These are phyloP conservation scores for Coprinopsis marcescibilis DNA, from an alignment of 768 basidiomycete genomes.

Conservation along the genomic window DNA sequence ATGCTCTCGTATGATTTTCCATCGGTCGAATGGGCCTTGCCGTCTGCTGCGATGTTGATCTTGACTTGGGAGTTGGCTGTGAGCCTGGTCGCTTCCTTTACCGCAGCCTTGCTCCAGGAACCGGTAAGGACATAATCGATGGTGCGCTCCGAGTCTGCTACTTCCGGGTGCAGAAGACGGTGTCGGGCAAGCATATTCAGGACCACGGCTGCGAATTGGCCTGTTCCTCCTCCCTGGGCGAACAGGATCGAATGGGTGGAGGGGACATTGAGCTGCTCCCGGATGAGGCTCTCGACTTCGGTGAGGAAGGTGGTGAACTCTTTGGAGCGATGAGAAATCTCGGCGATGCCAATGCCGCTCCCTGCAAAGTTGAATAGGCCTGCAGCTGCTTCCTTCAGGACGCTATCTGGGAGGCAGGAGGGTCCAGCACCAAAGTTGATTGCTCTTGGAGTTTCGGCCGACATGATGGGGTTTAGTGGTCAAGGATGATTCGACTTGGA, in stretches of 20 bases:
- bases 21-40: conserved; percentile 53
- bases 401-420: conserved; percentile 82
- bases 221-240: conserved; percentile 90
- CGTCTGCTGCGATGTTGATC: conserved; percentile 70
- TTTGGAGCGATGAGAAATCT: conserved; percentile 92
- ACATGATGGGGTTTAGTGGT: conserved; percentile 18
- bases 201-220: conserved; percentile 88
- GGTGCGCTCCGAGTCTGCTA: conserved; percentile 42
- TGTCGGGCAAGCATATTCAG: conserved; percentile 88
- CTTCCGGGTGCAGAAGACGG: conserved; percentile 64
- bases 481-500: background rate
- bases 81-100: conserved; percentile 75
- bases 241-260: conserved; percentile 82
- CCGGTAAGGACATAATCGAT: conserved; percentile 93
- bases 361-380: conserved; percentile 87
- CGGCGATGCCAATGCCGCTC: conserved; percentile 93
- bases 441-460: conserved; percentile 38
- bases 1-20: conserved; percentile 74
- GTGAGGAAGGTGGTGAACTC: conserved; percentile 74
- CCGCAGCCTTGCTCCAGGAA: conserved; percentile 85
- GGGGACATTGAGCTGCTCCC: conserved; percentile 76
- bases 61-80: conserved; percentile 32
- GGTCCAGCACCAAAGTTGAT: conserved; percentile 96
- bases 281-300: conserved; percentile 58
- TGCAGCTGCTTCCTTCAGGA: conserved; percentile 75